These are phyloP conservation scores for Cordyceps fumosorosea DNA, from an alignment of 2,329 filamentous ascomycete species.

Conservation along the genomic window DNA sequence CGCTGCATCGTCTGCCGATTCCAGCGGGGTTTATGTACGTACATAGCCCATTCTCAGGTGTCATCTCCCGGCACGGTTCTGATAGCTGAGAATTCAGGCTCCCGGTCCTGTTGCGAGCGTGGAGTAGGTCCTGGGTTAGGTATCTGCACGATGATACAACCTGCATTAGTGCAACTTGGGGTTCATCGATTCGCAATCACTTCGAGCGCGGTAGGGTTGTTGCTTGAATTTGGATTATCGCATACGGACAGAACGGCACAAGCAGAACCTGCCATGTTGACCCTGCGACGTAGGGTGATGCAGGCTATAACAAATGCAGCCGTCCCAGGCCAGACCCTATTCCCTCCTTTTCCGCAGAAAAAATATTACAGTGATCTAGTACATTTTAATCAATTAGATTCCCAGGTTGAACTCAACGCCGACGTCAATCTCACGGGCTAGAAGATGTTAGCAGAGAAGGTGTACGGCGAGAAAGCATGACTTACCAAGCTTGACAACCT, in stretches of 20 bases:
- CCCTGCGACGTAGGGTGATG: conserved; percentile 7
- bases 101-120: too few species aligned
- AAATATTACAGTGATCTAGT: conserved; percentile 16
- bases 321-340: conserved; percentile 7
- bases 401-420: conserved; percentile 92
- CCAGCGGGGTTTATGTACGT: too few species aligned
- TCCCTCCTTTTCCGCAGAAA: conserved; percentile 11
- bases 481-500: conserved; percentile 96
- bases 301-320: conserved; percentile 10
- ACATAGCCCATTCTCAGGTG: too few species aligned
- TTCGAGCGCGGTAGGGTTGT: not conserved
- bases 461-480: not conserved
- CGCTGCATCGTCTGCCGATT: too few species aligned
- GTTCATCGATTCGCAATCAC: not conserved
- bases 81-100: too few species aligned
- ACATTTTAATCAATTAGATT: conserved; percentile 55
- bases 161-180: not conserved
- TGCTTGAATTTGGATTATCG: conserved; percentile 10
- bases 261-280: not conserved
- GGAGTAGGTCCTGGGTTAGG: not conserved
- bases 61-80: too few species aligned
- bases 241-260: conserved; percentile 7
- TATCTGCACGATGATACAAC: not conserved
- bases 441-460: conserved; percentile 16
- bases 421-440: conserved; percentile 91